Base-by-base conservation (phyloP, 805 yeast species). In the Pichia rugopelliculosa region DNA sequence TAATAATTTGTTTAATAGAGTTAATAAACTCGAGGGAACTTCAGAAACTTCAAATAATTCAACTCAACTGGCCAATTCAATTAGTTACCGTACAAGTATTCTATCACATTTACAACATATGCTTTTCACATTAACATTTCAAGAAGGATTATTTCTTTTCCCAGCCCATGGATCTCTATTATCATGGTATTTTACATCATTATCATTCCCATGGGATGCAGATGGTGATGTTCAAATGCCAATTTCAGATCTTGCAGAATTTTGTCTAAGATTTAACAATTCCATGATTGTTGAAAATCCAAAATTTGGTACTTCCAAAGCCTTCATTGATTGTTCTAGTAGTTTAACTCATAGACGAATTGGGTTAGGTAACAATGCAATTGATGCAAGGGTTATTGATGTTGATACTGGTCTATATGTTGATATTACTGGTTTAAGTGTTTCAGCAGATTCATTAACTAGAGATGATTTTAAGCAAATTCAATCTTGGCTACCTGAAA, bases 331-430 rank as follows among this genome's bases (percentile, higher is more conserved):
- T 51, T 66, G 68, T 42, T 74, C 79, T 2, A 62, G 74, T 12
- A 73, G 72, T 15, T 65, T 80, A 10, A 77, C 87, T 2, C 47
- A 50, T 24, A 69, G 90, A 59, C 62, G 59, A 0, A 71, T 73
- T 45, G 85, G 79, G 1, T 80, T 77, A 53, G 85, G 84, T 0
- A 57, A 62, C 21, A 82, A 82, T 58, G 78, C 79, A 55, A 82
- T 84, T 41, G 87, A 82, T 64, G 90, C 86, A 0, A 66, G 93
- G 45, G 81, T 84, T 56, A 78, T 84, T 47, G 90, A 84, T 60
- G 67, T 80, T 12, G 84, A 80, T 53, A 73, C 81, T 7, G 93
- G 91, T 0, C 61, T 81, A 46, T 84, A 79, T 57, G 80, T 84
- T 46, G 93, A 84, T 61, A 78, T 84, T 25, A 84, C 93, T 0